Base-by-base conservation (phyloP, 176 grass and related monocot genomes). In the Tillandsia leiboldiana region DNA sequence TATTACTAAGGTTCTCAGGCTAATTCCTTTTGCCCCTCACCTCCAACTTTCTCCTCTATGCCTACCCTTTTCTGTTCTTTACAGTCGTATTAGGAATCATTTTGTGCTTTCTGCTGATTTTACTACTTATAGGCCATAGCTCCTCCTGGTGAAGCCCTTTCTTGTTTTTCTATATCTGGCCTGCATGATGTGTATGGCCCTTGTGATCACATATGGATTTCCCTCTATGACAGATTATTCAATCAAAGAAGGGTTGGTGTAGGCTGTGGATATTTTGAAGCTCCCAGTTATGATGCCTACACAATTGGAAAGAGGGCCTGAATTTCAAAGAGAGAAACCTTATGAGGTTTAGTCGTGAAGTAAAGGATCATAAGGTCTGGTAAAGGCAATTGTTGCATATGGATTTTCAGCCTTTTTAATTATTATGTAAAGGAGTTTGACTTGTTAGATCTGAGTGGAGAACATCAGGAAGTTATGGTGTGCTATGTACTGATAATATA, bases 1-100 rank as follows among this genome's bases (percentile, higher is more conserved):
- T 92, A 88, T 79, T 92, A 88, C 66, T 92, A 85, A 91, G 89
- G 89, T 92, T 54, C 74, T 69, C 7, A 69, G 20, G 42, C 75
- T 58, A 67, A 64, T 77, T 50, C 57, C n/a, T 70, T 74, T 1
- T 11, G 33, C 33, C 33, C 33, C 6, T 6, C 3, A 0, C 29
- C 29, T 3, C 29, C 28, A 29, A 29, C 29, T 33, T 6, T 6
- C 3, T 33, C 3, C 33, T 42, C 33, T 10, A 2, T 42, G 61
- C 42, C 51, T 14, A 63, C 29, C 29, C 3, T 75, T 61, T 59
- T 18, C 72, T 69, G 71, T 17, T 48, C 42, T 70, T 71, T 51
- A 42, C 7, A 12, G 12, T 42, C 3, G 33, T 48, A 63, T 72
- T 28, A 33, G 13, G 50, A 74, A 52, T 51, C 12, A 59, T 12